Base-by-base conservation (phyloP, 257 asterid genomes). In the Dorcoceras hygrometricum region DNA sequence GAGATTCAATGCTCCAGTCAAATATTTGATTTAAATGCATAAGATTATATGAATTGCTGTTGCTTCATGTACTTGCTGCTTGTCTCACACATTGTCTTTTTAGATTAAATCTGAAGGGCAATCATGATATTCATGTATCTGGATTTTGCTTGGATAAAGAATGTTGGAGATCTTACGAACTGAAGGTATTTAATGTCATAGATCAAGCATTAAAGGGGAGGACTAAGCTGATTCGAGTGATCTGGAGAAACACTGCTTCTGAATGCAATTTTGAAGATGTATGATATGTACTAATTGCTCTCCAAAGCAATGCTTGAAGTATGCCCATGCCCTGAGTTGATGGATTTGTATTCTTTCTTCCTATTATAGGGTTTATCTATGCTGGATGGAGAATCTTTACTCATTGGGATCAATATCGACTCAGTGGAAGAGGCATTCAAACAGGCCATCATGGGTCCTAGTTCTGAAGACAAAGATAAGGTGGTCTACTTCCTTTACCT, bases 81-180 rank as follows among this genome's bases (percentile, higher is more conserved):
- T 57, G 36, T 64, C 75, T 75, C 55, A 22, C 77, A 58, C 56
- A 65, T 64, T 78, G 63, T 57, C 26, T 28, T 53, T 78, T 61
- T 82, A 94, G 99, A 79, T 81, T 94, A 86, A 88, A 84, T 77
- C 78, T 94, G 80, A 88, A 83, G 83, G 93, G 84, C 66, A 79
- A 46, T 57, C 48, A 66, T 71, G 86, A 81, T 51, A 72, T 76
- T 82, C 78, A 69, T 76, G 75, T 61, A 73, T 78, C 75, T 68
- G 99, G 96, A 78, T 88, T 77, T 80, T 94, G 99, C 81, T 79
- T 80, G 85, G 95, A 94, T 64, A 87, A 90, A 72, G 99, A 94
- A 80, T 87, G 91, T 73, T 94, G 99, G 99, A 84, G 97, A 86
- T 74, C 85, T 31, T 91, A 87, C 55, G 99, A 94, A 86, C 91